phyloP scores from a whole-genome alignment of 257 asterid genomes.

The Fraxinus anomala region DNA sequence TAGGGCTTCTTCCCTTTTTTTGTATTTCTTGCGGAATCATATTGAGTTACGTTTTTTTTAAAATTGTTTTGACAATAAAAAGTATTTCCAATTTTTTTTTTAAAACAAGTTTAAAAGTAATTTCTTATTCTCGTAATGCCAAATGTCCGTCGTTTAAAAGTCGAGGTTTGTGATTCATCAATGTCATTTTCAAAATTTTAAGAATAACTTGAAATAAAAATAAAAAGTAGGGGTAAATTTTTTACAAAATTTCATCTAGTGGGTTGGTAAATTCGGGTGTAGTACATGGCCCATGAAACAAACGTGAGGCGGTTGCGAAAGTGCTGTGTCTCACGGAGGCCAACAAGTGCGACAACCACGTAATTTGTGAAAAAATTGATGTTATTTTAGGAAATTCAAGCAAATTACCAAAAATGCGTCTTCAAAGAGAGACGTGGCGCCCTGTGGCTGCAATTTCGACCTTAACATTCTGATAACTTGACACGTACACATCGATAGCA shows the following conservation, averaged over 20 bases:
- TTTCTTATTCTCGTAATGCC: no score
- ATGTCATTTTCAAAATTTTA: no score
- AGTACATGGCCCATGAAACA: conserved; percentile 26
- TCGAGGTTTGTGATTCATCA: no score
- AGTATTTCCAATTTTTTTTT: no score
- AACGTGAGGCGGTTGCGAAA: conserved; percentile 49
- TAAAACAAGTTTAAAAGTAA: no score
- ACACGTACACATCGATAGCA: conserved; percentile 43
- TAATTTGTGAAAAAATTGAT: conserved; percentile 26
- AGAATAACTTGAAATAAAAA: not conserved
- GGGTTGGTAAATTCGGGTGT: conserved; percentile 31
- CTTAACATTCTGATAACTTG: conserved; percentile 28
- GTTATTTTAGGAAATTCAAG: conserved; percentile 29
- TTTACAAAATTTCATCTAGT: conserved; percentile 4
- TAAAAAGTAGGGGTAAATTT: conserved; percentile 18
- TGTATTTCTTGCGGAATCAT: no score
- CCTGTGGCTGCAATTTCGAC: conserved; percentile 33
- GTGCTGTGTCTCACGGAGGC: conserved; percentile 20
- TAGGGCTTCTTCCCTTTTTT: no score
- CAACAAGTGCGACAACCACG: conserved; percentile 27
- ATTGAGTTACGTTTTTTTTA: no score
- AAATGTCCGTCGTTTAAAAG: no score
- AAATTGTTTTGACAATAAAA: no score
- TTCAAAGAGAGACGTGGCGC: conserved; percentile 51
- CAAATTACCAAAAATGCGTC: conserved; percentile 22